phyloP scores from a whole-genome alignment of 2,329 filamentous ascomycete species.

The Paracoccidioides brasiliensis region DNA sequence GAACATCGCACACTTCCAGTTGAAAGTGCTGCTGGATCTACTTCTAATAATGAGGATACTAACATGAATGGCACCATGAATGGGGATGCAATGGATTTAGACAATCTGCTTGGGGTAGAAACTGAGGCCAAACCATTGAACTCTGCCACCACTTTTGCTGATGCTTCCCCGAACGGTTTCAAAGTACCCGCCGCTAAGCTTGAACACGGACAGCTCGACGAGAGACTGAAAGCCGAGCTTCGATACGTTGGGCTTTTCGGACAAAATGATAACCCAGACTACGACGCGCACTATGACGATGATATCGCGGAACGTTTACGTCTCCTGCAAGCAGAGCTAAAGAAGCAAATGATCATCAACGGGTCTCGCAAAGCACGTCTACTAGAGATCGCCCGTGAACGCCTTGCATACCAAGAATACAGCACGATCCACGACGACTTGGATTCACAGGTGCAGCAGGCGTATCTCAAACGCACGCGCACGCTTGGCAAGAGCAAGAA shows the following conservation, averaged over 20 bases:
- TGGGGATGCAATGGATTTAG: conserved; percentile 37
- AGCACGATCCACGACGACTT: conserved; percentile 93
- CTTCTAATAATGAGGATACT: conserved; percentile 40
- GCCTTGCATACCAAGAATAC: conserved; percentile 94
- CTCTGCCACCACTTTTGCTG: conserved; percentile 66
- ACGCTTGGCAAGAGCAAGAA: conserved; percentile 92
- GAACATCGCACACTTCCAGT: conserved; percentile 42
- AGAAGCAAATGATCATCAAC: conserved; percentile 74
- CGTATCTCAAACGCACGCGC: conserved; percentile 88
- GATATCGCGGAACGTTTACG: conserved; percentile 84
- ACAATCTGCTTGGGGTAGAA: conserved; percentile 34
- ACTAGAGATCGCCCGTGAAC: conserved; percentile 75
- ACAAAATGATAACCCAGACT: conserved; percentile 57
- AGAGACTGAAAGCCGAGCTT: conserved; percentile 81
- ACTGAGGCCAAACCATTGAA: conserved; percentile 35
- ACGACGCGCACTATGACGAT: conserved; percentile 82
- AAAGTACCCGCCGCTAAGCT: conserved; percentile 67
- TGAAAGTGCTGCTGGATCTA: conserved; percentile 46
- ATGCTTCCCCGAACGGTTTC: conserved; percentile 62
- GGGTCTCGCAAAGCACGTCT: conserved; percentile 80
- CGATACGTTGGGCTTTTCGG: conserved; percentile 80
- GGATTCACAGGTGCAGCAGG: conserved; percentile 84
- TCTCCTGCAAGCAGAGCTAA: conserved; percentile 67
- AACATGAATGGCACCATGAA: conserved; percentile 24
- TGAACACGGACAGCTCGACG: conserved; percentile 77